Evolutionary conservation across 805 yeast species (phyloP).

Genomic region (Kuraishia piskuri): DNA sequence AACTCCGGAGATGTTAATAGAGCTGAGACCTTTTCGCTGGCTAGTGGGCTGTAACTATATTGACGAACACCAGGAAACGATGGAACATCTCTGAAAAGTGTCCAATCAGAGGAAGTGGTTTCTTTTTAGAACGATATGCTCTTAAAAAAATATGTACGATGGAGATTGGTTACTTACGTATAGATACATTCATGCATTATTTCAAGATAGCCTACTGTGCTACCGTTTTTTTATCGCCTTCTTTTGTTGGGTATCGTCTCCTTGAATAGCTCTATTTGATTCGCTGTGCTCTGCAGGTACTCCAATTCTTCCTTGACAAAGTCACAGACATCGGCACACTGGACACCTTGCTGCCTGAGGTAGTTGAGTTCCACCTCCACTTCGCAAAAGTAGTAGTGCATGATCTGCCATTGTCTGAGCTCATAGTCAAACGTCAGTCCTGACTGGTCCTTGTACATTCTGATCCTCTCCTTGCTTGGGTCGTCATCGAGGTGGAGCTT

Average conservation of each 20-base stretch:
- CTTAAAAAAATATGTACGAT: too few relatives aligned
- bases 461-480: conserved; percentile 8
- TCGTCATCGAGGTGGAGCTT: conserved; percentile 16
- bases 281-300: conserved; percentile 25
- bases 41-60: too few relatives aligned
- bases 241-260: background rate
- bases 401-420: conserved; percentile 46
- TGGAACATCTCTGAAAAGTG: too few relatives aligned
- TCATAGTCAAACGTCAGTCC: conserved; percentile 45
- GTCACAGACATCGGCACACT: conserved; percentile 35
- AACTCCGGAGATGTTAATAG: too few relatives aligned
- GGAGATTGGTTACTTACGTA: background rate
- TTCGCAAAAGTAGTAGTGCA: conserved; percentile 29
- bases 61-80: too few relatives aligned
- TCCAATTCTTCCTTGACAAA: conserved; percentile 39
- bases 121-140: too few relatives aligned
- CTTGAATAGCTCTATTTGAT: conserved; percentile 4
- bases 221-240: background rate
- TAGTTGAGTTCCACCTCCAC: conserved; percentile 15
- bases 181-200: background rate
- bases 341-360: conserved; percentile 13
- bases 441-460: conserved; percentile 21
- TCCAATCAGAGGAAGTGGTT: too few relatives aligned
- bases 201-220: background rate
- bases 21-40: too few relatives aligned